phyloP scores from a whole-genome alignment of 148 eudicot genomes.

The Vaccinium vitisidaea region DNA sequence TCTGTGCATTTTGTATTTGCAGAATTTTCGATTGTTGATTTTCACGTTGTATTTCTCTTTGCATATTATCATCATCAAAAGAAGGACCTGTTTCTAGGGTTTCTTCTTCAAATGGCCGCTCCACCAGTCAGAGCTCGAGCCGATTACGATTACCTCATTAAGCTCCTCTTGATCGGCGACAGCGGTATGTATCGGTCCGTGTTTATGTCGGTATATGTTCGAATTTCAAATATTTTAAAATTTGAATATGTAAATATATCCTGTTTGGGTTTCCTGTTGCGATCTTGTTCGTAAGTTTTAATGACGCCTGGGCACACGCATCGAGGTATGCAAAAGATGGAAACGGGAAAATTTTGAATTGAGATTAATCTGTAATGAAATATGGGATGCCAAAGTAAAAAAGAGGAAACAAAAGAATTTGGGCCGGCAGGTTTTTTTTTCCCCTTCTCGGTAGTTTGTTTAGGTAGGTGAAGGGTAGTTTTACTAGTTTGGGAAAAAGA shows the following conservation, averaged over 20 bases:
- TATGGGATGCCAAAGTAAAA: background rate
- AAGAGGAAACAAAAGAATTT: background rate
- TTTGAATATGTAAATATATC: background rate
- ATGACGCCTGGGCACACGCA: too few species aligned
- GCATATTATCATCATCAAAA: background rate
- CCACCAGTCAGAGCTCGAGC: conserved; percentile 68
- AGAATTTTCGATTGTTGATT: background rate
- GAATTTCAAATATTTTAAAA: background rate
- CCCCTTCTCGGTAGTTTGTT: background rate
- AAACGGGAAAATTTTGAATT: background rate
- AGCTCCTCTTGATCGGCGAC: conserved; percentile 61
- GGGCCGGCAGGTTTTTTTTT: background rate
- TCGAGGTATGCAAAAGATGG: too few species aligned
- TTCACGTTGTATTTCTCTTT: background rate
- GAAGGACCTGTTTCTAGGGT: conserved; percentile 28
- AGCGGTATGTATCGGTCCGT: conserved; percentile 34
- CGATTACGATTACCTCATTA: conserved; percentile 65
- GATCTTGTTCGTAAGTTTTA: background rate
- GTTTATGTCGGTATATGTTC: background rate
- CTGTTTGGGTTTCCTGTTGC: background rate
- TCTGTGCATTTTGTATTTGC: background rate
- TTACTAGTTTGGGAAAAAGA: background rate
- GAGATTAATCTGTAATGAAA: background rate
- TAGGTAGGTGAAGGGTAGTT: background rate
- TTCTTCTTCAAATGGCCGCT: conserved; percentile 48